phyloP scores from a whole-genome alignment of 164 flowering plant species.

The Piper betle region DNA sequence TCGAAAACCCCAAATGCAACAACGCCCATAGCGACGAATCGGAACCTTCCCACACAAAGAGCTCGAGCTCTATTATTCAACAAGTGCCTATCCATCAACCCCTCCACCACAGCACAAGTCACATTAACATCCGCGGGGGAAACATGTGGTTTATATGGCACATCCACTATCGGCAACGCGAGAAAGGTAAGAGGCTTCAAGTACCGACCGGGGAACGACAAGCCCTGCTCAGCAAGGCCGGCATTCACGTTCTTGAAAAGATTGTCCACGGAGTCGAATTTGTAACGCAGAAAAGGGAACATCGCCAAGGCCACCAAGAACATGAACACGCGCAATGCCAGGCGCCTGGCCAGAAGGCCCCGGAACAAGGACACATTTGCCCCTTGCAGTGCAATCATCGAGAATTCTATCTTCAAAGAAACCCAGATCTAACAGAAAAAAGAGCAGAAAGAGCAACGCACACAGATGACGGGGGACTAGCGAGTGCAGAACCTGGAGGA shows the following conservation, averaged over 20 bases:
- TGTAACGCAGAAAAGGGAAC: slow-evolving; percentile 29
- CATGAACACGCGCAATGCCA: slow-evolving; percentile 35
- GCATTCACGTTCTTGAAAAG: slow-evolving; percentile 9
- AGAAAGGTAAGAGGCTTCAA: slow-evolving; percentile 15
- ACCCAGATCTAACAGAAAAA: background rate
- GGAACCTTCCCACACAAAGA: slow-evolving; percentile 66
- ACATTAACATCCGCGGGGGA: slow-evolving; percentile 29
- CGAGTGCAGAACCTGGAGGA: slow-evolving; percentile 99
- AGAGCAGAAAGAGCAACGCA: background rate
- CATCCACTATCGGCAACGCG: background rate
- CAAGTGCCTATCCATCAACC: slow-evolving; percentile 42
- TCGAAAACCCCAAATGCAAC: slow-evolving; percentile 38
- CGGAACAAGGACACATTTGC: slow-evolving; percentile 36
- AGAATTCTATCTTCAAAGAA: background rate
- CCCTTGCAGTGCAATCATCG: slow-evolving; percentile 28
- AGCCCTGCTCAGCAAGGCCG: slow-evolving; percentile 16
- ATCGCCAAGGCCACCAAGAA: slow-evolving; percentile 28
- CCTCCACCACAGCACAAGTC: slow-evolving; percentile 31
- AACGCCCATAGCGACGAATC: slow-evolving; percentile 31
- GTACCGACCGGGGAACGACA: slow-evolving; percentile 5
- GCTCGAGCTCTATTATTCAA: slow-evolving; percentile 33
- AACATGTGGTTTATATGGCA: background rate
- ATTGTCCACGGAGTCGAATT: slow-evolving; percentile 12
- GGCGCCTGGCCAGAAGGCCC: slow-evolving; percentile 37
- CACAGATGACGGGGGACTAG: slow-evolving; percentile 18